A percentile compares a stretch with the other conserved stretches of the same genome.
Evolutionary conservation across 257 asterid genomes (phyloP).

Genomic region (Asclepias syriaca): DNA sequence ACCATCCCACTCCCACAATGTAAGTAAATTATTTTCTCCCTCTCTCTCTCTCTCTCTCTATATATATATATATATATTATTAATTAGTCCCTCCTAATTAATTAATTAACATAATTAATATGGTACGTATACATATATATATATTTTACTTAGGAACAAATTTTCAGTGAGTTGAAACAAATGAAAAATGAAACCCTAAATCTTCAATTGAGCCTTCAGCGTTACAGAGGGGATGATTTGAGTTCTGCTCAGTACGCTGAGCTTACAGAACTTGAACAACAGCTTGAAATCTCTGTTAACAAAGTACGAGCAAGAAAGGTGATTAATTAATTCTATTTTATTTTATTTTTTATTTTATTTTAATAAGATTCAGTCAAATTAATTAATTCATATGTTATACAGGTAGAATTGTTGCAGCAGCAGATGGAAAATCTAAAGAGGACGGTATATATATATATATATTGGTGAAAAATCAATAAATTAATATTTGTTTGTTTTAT

Average conservation of each 20-base stretch:
- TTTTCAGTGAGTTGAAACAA: constrained; percentile 35
- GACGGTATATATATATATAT: constrained; percentile 34
- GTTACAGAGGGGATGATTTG: constrained; percentile 66
- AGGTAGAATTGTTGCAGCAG: constrained; percentile 69
- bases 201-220: constrained; percentile 67
- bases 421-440: constrained; percentile 72
- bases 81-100: no score
- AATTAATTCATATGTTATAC: constrained; percentile 9
- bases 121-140: no score
- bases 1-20: constrained; percentile 16
- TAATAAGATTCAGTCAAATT: no score
- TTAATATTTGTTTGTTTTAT: no score
- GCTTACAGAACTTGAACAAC: constrained; percentile 49
- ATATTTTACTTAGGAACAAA: constrained; percentile 32
- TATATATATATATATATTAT: no score
- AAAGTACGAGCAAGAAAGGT: constrained; percentile 81
- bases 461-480: not conserved
- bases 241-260: constrained; percentile 50
- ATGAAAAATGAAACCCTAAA: constrained; percentile 55
- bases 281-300: constrained; percentile 46
- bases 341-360: no score
- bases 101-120: no score
- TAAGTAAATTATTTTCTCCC: not conserved
- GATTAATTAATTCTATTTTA: not conserved
- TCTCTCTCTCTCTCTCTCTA: no score